These are phyloP conservation scores for Leishmania major DNA, from an alignment of 208 protist genomes.

Conservation along the genomic window DNA sequence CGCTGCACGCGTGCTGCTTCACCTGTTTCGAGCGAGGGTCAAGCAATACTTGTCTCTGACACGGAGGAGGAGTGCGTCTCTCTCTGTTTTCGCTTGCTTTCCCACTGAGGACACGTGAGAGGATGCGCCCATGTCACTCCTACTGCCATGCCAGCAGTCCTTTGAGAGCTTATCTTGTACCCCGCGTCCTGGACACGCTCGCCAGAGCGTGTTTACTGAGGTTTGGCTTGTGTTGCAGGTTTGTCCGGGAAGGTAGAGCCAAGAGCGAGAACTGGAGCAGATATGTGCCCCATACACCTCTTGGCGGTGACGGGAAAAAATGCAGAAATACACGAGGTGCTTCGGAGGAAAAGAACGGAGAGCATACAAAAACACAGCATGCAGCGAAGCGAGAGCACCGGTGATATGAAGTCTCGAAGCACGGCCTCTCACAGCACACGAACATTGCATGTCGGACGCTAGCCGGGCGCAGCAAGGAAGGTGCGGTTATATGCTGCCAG, in stretches of 20 bases:
- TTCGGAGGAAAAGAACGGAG: not conserved
- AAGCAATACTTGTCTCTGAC: no score
- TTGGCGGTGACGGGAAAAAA: not conserved
- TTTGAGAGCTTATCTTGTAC: not conserved
- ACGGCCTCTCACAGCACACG: not conserved
- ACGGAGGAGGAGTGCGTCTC: not conserved
- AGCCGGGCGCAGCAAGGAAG: not conserved
- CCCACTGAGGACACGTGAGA: not conserved
- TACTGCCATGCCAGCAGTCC: no score
- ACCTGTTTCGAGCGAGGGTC: not conserved
- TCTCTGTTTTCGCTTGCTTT: not conserved
- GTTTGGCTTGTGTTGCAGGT: not conserved
- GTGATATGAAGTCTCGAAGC: not conserved
- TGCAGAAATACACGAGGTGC: not conserved
- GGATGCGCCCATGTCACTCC: not conserved
- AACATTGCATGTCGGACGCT: not conserved
- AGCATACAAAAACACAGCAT: not conserved
- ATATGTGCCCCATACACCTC: not conserved
- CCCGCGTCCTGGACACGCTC: not conserved
- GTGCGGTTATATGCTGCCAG: not conserved
- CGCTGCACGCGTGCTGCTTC: not conserved
- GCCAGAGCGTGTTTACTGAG: not conserved
- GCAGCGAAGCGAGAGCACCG: not conserved
- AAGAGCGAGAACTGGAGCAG: not conserved
- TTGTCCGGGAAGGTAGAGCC: not conserved